phyloP scores from a whole-genome alignment of 495 filamentous ascomycete genomes.

The Pyrenula aspistea region DNA sequence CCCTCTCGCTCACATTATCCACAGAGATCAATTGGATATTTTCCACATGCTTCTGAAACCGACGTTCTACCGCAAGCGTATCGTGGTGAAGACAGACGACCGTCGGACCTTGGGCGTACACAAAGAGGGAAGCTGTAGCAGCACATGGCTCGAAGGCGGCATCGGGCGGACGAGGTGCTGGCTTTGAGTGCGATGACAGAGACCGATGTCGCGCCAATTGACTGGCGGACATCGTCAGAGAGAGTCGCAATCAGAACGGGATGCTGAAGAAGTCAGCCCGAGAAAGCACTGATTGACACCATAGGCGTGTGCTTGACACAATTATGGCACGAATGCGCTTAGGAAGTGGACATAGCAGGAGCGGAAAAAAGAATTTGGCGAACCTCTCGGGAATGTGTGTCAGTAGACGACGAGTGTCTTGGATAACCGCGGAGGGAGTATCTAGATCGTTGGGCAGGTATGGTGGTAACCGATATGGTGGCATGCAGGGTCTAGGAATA shows the following conservation, averaged over 20 bases:
- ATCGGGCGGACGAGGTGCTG: constrained; percentile 35
- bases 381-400: background rate
- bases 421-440: background rate
- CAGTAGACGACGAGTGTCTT: background rate
- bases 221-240: constrained; percentile 29
- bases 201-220: constrained; percentile 46
- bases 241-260: background rate
- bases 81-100: constrained; percentile 84
- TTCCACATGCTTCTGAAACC: constrained; percentile 75
- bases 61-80: constrained; percentile 76
- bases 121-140: constrained; percentile 74
- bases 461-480: background rate
- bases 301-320: background rate
- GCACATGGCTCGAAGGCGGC: constrained; percentile 71
- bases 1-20: constrained; percentile 85
- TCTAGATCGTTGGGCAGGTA: background rate
- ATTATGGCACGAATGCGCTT: background rate
- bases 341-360: background rate
- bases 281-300: background rate
- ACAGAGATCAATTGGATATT: constrained; percentile 73
- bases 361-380: background rate
- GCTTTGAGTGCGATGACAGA: constrained; percentile 42
- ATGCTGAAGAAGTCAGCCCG: background rate
- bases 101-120: constrained; percentile 69
- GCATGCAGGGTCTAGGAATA: background rate